phyloP scores from a whole-genome alignment of 139 green algal genomes.

The Chlamydomonas incerta region DNA sequence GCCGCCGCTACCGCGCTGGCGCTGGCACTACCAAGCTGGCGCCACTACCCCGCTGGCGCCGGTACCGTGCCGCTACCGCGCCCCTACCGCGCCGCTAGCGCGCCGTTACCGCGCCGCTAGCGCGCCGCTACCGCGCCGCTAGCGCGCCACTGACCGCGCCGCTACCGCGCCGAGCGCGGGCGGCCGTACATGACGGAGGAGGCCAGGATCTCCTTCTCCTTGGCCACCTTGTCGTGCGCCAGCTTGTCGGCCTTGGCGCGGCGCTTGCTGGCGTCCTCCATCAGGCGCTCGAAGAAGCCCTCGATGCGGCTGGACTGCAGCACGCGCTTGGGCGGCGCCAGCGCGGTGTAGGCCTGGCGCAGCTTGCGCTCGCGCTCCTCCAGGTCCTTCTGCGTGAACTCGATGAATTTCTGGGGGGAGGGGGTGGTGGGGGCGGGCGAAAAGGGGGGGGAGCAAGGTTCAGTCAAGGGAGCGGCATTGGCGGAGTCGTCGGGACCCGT shows the following conservation, averaged over 20 bases:
- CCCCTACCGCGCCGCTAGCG: no score
- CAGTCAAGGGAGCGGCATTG: no score
- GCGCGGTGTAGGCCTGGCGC: slow-evolving; percentile 25
- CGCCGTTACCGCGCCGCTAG: no score
- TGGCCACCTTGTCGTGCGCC: slow-evolving; percentile 30
- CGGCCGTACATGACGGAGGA: slow-evolving; percentile 24
- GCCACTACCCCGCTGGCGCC: no score
- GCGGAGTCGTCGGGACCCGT: no score
- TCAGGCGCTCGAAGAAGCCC: slow-evolving; percentile 37
- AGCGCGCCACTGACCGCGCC: no score
- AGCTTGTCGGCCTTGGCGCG: slow-evolving; percentile 6
- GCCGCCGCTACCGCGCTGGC: no score
- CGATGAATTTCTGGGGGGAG: slow-evolving; percentile 36
- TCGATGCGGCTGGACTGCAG: slow-evolving; percentile 8
- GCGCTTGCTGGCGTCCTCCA: slow-evolving; percentile 25
- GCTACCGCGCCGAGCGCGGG: neutral
- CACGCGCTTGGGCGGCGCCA: neutral
- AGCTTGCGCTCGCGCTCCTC: slow-evolving; percentile 41
- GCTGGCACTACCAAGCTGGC: no score
- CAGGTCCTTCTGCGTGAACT: slow-evolving; percentile 40
- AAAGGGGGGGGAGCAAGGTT: neutral
- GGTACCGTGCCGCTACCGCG: no score
- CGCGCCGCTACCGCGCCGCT: no score
- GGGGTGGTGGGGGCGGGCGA: neutral
- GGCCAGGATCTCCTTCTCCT: slow-evolving; percentile 32